Base-by-base conservation (phyloP, 1,284 basidiomycete genomes). In the Amylostereum areolatum region DNA sequence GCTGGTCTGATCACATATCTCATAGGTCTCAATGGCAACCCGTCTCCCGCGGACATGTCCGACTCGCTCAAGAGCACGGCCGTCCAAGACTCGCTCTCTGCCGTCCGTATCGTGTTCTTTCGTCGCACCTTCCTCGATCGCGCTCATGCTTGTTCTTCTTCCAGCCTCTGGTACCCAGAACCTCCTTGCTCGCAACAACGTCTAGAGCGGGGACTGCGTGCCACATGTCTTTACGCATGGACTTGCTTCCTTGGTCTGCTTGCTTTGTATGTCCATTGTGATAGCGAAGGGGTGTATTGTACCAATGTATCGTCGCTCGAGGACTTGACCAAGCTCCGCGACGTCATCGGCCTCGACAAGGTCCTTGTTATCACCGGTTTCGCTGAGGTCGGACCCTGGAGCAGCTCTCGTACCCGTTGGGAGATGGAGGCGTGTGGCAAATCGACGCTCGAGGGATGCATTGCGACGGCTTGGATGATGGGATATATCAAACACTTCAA, bases 381-480 rank as follows among this genome's bases (percentile, higher is more conserved):
- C 67, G 96, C 89, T 41, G 97, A 99, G 69, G 91, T 99, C 51
- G 90, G 96, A n/a, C 97, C 96, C 5, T 99, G 94, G 92, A 97
- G 97, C 61, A 95, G 92, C 62, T 88, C 95, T 25, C 86, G 97
- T 58, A 99, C 96, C n/a, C 85, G 96, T 57, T 99, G 96, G 96
- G 95, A 99, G 74, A 97, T 97, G 92, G 95, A 97, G 67, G 93
- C 92, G 43, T 78, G 83, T 45, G 93, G 94, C 33, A 84, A 94
- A 63, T 89, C 97, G 69, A 94, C 93, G 5, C 96, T 98, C 61
- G 90, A 97, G 68, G 96, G 95, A 42, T 92, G 91, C 64, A 97
- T 99, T 61, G 96, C 99, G 75, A 95, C 99, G 88, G 95, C 96
- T 11, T 99, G 96, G 94, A 89, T 97, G 71, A 98, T 97, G 91